Evolutionary conservation across 2,329 filamentous ascomycete species (phyloP).

Genomic region (Colletotrichum endophyticum): DNA sequence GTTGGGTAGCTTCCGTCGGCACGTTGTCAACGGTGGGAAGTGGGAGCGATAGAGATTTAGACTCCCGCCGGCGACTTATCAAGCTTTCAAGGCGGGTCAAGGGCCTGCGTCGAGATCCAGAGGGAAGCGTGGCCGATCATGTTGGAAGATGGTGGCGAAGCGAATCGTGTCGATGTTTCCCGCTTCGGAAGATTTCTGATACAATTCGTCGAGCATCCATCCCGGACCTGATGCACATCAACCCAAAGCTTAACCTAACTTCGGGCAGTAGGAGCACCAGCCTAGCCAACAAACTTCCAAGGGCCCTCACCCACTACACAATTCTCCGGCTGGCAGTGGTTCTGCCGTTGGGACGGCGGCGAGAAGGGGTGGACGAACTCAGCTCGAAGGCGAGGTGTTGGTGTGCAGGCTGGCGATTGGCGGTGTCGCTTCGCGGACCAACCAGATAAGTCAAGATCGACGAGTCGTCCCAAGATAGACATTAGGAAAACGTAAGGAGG

Average conservation of each 20-base stretch:
- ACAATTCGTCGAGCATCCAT: not conserved
- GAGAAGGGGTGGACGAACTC: not conserved
- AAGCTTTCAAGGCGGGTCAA: not conserved
- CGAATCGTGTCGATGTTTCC: not conserved
- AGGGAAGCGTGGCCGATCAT: not conserved
- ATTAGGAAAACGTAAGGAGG: not conserved
- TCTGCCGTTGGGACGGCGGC: not conserved
- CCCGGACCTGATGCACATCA: constrained; percentile 3
- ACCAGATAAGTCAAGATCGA: not conserved
- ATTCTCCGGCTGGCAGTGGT: not conserved
- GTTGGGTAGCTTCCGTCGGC: not conserved
- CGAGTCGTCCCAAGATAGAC: not conserved
- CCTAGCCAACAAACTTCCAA: not conserved
- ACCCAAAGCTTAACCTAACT: constrained; percentile 3
- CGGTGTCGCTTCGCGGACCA: not conserved
- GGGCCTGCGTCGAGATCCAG: not conserved
- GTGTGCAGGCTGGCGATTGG: not conserved
- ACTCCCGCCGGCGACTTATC: not conserved
- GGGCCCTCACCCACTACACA: not conserved
- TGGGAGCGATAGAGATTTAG: not conserved
- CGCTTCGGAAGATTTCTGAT: not conserved
- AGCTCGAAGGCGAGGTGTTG: not conserved
- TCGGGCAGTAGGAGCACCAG: not conserved
- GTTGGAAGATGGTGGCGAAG: not conserved
- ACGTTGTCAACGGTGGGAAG: not conserved